These are phyloP conservation scores for Hanseniaspora lindneri DNA, from an alignment of 805 yeast genomes.

Conservation along the genomic window DNA sequence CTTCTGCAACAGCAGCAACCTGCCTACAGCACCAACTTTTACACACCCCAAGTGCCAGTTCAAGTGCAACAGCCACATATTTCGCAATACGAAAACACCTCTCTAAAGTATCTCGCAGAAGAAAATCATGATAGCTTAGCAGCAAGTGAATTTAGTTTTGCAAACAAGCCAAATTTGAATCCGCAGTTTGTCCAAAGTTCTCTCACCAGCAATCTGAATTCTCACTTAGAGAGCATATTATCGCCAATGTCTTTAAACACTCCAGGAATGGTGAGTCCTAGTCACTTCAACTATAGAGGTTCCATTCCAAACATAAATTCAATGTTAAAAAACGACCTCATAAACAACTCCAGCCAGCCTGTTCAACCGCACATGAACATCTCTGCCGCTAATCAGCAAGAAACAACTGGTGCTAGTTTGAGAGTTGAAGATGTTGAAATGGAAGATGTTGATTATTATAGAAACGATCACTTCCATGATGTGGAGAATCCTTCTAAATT, in stretches of 20 bases:
- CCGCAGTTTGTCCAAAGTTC: not conserved
- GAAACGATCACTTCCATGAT: no score
- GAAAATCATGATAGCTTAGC: not conserved
- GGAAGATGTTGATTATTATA: not conserved
- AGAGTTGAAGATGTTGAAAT: not conserved
- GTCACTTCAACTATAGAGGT: not conserved
- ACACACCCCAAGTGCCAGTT: not conserved
- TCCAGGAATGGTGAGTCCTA: not conserved
- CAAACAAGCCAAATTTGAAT: not conserved
- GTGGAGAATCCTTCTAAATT: not conserved
- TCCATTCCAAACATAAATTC: not conserved
- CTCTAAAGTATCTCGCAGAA: no score
- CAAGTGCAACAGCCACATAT: no score
- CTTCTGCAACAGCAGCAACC: not conserved
- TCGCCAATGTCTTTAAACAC: slow-evolving; percentile 5
- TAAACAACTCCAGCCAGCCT: not conserved
- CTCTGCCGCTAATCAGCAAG: not conserved
- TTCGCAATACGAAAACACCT: no score
- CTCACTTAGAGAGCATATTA: not conserved
- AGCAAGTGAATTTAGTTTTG: not conserved
- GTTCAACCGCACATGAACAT: not conserved
- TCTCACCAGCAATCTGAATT: not conserved
- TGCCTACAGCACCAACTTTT: not conserved
- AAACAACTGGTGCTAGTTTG: not conserved
- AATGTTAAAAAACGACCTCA: not conserved